A percentile compares a stretch with the other conserved stretches of the same genome.
phyloP scores from a whole-genome alignment of 768 basidiomycete species.

The Macrocybe gigantea region DNA sequence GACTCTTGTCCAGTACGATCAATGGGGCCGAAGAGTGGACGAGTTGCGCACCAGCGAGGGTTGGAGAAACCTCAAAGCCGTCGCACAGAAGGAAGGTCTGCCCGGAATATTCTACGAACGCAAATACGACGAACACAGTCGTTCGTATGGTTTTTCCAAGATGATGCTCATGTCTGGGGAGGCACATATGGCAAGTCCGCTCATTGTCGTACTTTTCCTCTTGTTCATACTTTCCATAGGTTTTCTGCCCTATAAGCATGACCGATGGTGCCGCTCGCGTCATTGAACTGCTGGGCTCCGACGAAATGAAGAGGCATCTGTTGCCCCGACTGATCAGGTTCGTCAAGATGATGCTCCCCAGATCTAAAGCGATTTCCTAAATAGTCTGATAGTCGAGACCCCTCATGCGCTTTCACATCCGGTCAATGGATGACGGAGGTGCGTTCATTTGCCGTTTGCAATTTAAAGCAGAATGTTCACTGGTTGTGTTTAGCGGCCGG shows the following conservation, averaged over 20 bases:
- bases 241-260: conserved; percentile 75
- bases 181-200: conserved; percentile 45
- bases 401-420: conserved; percentile 55
- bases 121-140: conserved; percentile 51
- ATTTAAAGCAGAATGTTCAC: conserved; percentile 24
- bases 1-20: conserved; percentile 61
- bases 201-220: background rate
- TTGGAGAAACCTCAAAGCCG: conserved; percentile 62
- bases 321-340: conserved; percentile 56
- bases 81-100: conserved; percentile 58
- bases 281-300: conserved; percentile 59
- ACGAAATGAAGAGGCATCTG: conserved; percentile 52
- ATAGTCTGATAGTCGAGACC: conserved; percentile 46
- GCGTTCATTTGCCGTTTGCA: conserved; percentile 13
- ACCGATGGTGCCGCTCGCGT: conserved; percentile 74
- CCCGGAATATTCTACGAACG: conserved; percentile 67
- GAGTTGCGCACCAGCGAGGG: conserved; percentile 64
- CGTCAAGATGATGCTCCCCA: conserved; percentile 11
- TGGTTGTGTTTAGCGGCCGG: conserved; percentile 48
- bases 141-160: conserved; percentile 64
- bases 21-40: conserved; percentile 69
- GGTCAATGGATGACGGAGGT: conserved; percentile 88
- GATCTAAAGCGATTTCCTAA: background rate
- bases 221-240: conserved; percentile 23
- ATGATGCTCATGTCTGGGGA: conserved; percentile 56